These are phyloP conservation scores for Scutellaria barbata DNA, from an alignment of 257 asterid species.

Conservation along the genomic window DNA sequence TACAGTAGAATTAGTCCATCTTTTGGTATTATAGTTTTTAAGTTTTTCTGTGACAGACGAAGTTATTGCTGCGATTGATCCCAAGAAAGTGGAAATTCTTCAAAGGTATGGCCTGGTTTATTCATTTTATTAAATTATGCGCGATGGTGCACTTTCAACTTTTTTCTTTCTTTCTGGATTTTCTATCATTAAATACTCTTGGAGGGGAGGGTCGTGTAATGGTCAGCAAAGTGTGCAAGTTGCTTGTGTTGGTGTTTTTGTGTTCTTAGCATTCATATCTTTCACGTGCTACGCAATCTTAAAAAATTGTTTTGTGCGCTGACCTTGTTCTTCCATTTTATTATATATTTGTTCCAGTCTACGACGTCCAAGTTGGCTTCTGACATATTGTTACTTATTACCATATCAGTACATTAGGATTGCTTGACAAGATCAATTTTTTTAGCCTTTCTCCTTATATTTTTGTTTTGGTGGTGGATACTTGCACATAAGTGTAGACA, in stretches of 20 bases:
- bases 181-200: slow-evolving; percentile 21
- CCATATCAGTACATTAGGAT: neutral
- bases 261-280: slow-evolving; percentile 17
- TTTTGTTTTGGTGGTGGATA: neutral
- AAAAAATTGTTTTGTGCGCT: neutral
- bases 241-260: slow-evolving; percentile 14
- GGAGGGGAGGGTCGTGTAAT: slow-evolving; percentile 7
- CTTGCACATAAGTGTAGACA: neutral
- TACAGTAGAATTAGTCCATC: slow-evolving; percentile 30
- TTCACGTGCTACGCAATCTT: neutral
- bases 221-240: slow-evolving; percentile 2
- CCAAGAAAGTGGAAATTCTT: slow-evolving; percentile 87
- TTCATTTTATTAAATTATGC: slow-evolving; percentile 16
- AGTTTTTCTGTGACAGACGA: slow-evolving; percentile 60
- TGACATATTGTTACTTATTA: too few relatives aligned
- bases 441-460: neutral
- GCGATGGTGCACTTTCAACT: slow-evolving; percentile 9
- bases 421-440: slow-evolving; percentile 7
- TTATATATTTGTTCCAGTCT: neutral
- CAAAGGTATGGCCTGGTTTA: slow-evolving; percentile 62
- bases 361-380: neutral
- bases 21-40: slow-evolving; percentile 33
- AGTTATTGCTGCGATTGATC: slow-evolving; percentile 88
- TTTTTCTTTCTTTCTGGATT: neutral
- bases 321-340: neutral